phyloP scores from a whole-genome alignment of 768 basidiomycete species.

The Panaeolus papilionaceus region DNA sequence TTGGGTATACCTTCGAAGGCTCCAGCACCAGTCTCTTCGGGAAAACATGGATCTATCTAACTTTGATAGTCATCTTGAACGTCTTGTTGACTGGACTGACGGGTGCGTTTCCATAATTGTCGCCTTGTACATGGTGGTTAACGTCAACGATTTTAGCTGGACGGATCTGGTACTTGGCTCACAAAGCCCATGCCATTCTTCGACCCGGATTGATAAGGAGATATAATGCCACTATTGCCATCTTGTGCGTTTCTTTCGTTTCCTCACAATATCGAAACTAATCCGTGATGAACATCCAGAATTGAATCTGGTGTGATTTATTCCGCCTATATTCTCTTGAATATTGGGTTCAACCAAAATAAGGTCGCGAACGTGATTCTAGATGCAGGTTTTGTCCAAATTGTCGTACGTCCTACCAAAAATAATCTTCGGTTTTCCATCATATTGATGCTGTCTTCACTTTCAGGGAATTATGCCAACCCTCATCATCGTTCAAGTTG shows the following conservation, averaged over 20 bases:
- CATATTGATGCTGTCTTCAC: neutral
- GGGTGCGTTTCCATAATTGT: constrained; percentile 29
- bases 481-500: constrained; percentile 42
- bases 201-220: constrained; percentile 34
- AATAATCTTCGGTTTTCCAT: neutral
- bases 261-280: neutral
- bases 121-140: neutral
- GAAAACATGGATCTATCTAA: constrained; percentile 39
- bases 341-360: constrained; percentile 35
- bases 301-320: constrained; percentile 47
- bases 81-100: constrained; percentile 40
- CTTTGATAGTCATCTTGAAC: constrained; percentile 41
- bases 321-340: constrained; percentile 39
- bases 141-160: constrained; percentile 32
- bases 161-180: constrained; percentile 41
- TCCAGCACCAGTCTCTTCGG: constrained; percentile 24
- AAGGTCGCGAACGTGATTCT: constrained; percentile 32
- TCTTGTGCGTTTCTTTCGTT: constrained; percentile 36
- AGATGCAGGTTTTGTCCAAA: constrained; percentile 35
- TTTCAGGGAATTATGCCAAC: constrained; percentile 40
- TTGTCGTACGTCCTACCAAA: constrained; percentile 32
- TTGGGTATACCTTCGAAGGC: constrained; percentile 30
- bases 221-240: constrained; percentile 40
- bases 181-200: constrained; percentile 32
- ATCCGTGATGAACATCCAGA: constrained; percentile 25